Conservation (phyloP, 768 basidiomycete genomes). For the Gelatoporia subvermispora region DNA sequence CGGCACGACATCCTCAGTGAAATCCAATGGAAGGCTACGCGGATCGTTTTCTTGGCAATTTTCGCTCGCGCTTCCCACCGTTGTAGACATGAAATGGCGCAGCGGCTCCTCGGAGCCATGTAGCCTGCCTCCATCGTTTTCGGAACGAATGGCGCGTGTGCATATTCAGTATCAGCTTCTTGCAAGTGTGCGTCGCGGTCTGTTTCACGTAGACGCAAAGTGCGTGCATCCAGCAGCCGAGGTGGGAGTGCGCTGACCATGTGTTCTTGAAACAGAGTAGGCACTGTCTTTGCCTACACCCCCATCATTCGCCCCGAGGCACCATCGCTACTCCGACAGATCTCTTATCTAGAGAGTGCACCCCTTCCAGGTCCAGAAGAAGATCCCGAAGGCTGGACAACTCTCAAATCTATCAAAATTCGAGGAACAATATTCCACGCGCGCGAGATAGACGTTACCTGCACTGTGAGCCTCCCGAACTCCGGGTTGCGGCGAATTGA, state of each 20-base stretch:
- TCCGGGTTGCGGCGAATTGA: not conserved
- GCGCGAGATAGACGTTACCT: slow-evolving; percentile 12
- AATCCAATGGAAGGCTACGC: too few relatives aligned
- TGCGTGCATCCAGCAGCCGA: slow-evolving; percentile 1
- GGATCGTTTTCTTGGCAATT: slow-evolving; percentile 13
- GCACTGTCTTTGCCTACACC: slow-evolving; percentile 15
- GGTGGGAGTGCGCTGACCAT: not conserved
- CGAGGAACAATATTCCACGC: slow-evolving; percentile 17
- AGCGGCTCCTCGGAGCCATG: slow-evolving; percentile 1
- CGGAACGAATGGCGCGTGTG: slow-evolving; percentile 12
- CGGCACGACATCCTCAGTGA: slow-evolving; percentile 3
- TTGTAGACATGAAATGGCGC: slow-evolving; percentile 3
- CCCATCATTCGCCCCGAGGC: slow-evolving; percentile 15
- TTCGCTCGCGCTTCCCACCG: slow-evolving; percentile 12
- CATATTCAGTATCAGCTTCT: slow-evolving; percentile 19
- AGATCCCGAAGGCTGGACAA: slow-evolving; percentile 24
- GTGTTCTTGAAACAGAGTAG: slow-evolving; percentile 8
- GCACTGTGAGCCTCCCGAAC: slow-evolving; percentile 13
- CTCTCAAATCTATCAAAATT: slow-evolving; percentile 11
- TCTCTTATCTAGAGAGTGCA: slow-evolving; percentile 18
- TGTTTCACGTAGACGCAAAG: slow-evolving; percentile 16
- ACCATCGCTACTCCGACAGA: slow-evolving; percentile 19
- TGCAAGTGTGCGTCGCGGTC: slow-evolving; percentile 13
- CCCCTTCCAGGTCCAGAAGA: slow-evolving; percentile 21
- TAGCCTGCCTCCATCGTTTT: slow-evolving; percentile 18